phyloP scores from a whole-genome alignment of 768 basidiomycete genomes.

The Trametes cinnabarina region DNA sequence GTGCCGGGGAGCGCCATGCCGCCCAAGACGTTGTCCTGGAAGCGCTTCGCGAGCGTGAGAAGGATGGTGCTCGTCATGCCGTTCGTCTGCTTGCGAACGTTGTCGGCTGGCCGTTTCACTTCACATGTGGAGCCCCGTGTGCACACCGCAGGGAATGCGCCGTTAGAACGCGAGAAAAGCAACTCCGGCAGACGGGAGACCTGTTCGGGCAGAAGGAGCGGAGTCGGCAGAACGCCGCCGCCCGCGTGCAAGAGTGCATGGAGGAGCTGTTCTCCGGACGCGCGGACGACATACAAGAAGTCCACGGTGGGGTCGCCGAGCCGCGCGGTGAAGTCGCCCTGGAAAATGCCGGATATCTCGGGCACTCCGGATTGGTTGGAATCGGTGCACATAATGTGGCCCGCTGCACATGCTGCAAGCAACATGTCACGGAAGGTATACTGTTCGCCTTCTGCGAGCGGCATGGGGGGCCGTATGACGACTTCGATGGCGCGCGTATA shows the following conservation, averaged over 20 bases:
- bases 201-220: conserved; percentile 43
- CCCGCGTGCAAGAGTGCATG: conserved; percentile 34
- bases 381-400: conserved; percentile 26
- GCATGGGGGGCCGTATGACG: conserved; percentile 34
- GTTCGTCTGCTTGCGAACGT: conserved; percentile 27
- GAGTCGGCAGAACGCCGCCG: conserved; percentile 40
- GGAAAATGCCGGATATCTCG: conserved; percentile 21
- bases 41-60: conserved; percentile 45
- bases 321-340: conserved; percentile 23
- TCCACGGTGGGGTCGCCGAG: conserved; percentile 37
- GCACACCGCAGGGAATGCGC: conserved; percentile 36
- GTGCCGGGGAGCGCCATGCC: conserved; percentile 25
- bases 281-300: conserved; percentile 34
- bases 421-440: conserved; percentile 40
- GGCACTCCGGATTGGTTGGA: conserved; percentile 27
- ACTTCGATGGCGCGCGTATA: conserved; percentile 45
- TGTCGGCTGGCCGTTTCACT: conserved; percentile 20
- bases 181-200: conserved; percentile 34
- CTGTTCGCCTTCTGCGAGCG: conserved; percentile 18
- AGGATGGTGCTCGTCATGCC: conserved; percentile 40
- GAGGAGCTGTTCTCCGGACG: conserved; percentile 34
- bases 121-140: conserved; percentile 9
- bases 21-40: conserved; percentile 37
- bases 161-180: conserved; percentile 37
- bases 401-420: conserved; percentile 38